phyloP scores from a whole-genome alignment of 495 filamentous ascomycete species.

The Filosporella fistucella region DNA sequence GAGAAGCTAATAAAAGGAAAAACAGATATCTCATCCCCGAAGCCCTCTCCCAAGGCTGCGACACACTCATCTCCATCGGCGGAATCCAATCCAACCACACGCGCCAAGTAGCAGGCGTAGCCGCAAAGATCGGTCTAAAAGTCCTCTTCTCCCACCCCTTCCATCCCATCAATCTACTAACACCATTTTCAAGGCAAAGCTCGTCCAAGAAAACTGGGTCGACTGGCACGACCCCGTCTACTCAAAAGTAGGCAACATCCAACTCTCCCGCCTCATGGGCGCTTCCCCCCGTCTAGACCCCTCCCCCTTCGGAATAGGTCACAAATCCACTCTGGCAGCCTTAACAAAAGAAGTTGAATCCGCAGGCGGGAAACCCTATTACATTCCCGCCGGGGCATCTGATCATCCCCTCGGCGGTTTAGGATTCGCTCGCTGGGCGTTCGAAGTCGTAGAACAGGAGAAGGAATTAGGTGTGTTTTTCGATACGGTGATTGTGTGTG shows the following conservation, averaged over 20 bases:
- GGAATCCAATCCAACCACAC: constrained; percentile 66
- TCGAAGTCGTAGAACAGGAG: constrained; percentile 58
- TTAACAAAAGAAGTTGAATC: constrained; percentile 40
- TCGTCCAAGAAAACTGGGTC: constrained; percentile 63
- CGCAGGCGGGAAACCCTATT: constrained; percentile 52
- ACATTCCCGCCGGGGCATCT: constrained; percentile 51
- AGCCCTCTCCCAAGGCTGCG: constrained; percentile 44
- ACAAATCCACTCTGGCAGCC: constrained; percentile 45
- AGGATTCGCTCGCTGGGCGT: constrained; percentile 61
- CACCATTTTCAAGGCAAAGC: constrained; percentile 23
- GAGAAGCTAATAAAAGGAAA: constrained; percentile 1
- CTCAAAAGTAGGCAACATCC: constrained; percentile 55
- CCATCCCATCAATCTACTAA: not conserved
- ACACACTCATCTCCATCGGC: constrained; percentile 57
- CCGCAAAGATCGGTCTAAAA: constrained; percentile 45
- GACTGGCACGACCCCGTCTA: constrained; percentile 47
- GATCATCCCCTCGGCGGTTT: constrained; percentile 62
- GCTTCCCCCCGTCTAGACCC: constrained; percentile 48
- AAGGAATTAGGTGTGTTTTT: constrained; percentile 50
- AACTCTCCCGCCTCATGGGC: constrained; percentile 57
- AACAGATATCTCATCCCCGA: constrained; percentile 49
- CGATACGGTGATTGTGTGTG: constrained; percentile 57
- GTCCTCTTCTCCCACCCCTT: constrained; percentile 6
- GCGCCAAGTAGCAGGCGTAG: constrained; percentile 55
- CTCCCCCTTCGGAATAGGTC: constrained; percentile 52